phyloP scores from a whole-genome alignment of 2,329 filamentous ascomycete genomes.

The Fusarium ramigenum region DNA sequence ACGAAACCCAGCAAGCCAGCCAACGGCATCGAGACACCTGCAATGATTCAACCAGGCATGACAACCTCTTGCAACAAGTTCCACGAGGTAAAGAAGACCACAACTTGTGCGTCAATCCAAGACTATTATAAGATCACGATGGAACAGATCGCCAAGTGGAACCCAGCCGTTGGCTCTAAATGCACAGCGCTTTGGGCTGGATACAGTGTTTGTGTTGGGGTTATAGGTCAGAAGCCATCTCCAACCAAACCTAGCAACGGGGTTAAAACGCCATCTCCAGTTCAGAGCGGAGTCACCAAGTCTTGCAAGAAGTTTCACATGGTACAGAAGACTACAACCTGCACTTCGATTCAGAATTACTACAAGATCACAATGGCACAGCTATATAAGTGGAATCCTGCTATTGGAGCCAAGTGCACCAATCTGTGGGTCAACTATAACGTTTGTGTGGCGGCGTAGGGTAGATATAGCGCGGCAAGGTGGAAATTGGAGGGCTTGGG shows the following conservation, averaged over 20 bases:
- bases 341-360: too few relatives aligned
- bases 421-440: too few relatives aligned
- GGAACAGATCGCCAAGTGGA: not conserved
- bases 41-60: not conserved
- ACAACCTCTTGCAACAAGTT: not conserved
- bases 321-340: too few relatives aligned
- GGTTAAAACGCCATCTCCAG: not conserved
- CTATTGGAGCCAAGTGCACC: too few relatives aligned
- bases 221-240: not conserved
- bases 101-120: not conserved
- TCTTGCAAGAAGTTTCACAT: too few relatives aligned
- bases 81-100: not conserved
- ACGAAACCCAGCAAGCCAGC: not conserved
- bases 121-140: not conserved
- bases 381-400: too few relatives aligned
- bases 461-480: too few relatives aligned
- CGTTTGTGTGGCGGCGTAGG: too few relatives aligned
- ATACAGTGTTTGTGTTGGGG: not conserved
- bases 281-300: too few relatives aligned
- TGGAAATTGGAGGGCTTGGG: too few relatives aligned
- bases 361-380: too few relatives aligned
- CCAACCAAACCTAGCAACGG: not conserved
- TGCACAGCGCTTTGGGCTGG: not conserved
- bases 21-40: not conserved
- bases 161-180: not conserved